phyloP scores from a whole-genome alignment of 345 rosid genomes.

The Euphorbia pulcherrima region DNA sequence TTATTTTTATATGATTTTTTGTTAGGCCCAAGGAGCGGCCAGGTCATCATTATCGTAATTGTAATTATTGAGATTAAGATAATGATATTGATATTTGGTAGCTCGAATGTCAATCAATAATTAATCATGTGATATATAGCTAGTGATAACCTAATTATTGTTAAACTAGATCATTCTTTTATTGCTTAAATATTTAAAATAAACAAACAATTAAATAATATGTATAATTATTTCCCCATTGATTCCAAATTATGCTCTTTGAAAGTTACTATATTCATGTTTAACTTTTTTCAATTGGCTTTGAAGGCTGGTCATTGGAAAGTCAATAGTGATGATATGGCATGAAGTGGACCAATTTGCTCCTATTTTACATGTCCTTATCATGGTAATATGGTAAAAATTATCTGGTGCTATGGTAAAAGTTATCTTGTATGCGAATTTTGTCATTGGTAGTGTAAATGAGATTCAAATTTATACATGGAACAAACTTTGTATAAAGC shows the following conservation, averaged over 20 bases:
- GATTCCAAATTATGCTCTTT: not conserved
- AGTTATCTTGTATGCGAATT: too few species aligned
- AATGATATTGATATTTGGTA: slow-evolving; percentile 11
- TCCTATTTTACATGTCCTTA: not conserved
- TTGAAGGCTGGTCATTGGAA: not conserved
- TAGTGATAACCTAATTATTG: not conserved
- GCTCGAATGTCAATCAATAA: slow-evolving; percentile 25
- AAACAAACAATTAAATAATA: too few species aligned
- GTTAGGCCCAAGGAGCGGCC: too few species aligned
- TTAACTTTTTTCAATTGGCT: too few species aligned
- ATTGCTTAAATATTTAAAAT: too few species aligned
- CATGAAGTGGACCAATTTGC: not conserved
- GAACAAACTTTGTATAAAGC: too few species aligned
- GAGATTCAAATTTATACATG: too few species aligned
- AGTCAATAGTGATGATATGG: not conserved
- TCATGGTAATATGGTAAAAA: not conserved
- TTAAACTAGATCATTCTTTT: not conserved
- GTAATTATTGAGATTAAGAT: slow-evolving; percentile 20
- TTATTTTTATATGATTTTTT: too few species aligned
- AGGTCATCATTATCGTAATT: not conserved
- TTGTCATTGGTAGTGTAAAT: too few species aligned
- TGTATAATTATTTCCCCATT: too few species aligned
- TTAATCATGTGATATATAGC: slow-evolving; percentile 3
- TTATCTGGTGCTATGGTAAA: too few species aligned
- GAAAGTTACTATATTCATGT: not conserved